A percentile compares a stretch with the other conserved stretches of the same genome.
phyloP scores from a whole-genome alignment of 345 rosid genomes.

The Passiflora organensis region DNA sequence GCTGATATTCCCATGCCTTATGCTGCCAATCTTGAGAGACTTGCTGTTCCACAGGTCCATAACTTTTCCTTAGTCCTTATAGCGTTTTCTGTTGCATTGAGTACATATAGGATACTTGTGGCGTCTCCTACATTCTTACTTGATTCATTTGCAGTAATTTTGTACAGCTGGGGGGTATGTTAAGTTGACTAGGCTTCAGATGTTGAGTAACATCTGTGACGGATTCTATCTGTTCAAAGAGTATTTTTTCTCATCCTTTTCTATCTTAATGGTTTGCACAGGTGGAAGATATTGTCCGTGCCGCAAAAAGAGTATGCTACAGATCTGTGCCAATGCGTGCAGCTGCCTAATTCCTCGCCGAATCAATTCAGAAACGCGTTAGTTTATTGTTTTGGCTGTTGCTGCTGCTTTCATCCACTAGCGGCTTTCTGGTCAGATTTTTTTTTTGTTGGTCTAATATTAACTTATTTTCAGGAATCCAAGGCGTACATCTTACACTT shows the following conservation, averaged over 20 bases:
- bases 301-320: constrained; percentile 61
- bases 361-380: constrained; percentile 6
- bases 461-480: constrained; percentile 9
- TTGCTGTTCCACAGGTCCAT: constrained; percentile 82
- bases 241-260: background rate
- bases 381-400: background rate
- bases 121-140: background rate
- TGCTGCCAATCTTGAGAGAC: constrained; percentile 80
- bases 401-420: background rate
- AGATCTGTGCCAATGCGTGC: constrained; percentile 35
- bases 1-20: constrained; percentile 97
- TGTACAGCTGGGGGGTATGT: too few species aligned
- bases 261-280: constrained; percentile 14
- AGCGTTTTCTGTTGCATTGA: background rate
- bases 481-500: constrained; percentile 9
- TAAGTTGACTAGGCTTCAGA: too few species aligned
- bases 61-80: constrained; percentile 1
- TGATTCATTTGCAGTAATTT: background rate
- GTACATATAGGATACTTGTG: background rate
- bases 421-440: too few species aligned
- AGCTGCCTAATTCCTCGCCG: constrained; percentile 10
- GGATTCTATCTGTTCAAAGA: too few species aligned
- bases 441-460: background rate
- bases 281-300: constrained; percentile 61
- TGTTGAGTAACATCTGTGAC: too few species aligned